Conservation (phyloP, 345 rosid genomes). For the Arabidopsis thaliana region DNA sequence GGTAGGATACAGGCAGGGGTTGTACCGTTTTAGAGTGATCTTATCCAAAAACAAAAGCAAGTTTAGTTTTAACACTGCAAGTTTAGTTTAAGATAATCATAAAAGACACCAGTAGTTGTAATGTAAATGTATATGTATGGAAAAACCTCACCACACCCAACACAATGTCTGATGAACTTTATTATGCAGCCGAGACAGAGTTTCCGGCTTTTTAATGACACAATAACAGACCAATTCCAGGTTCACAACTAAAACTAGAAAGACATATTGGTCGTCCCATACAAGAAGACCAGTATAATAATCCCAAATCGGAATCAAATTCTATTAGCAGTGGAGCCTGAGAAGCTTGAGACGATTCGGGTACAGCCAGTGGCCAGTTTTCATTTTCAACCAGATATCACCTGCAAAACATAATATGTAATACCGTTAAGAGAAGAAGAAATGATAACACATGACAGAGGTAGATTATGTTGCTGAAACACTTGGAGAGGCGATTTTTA, state of each 20-base stretch:
- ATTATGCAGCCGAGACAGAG: neutral
- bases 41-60: neutral
- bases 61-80: neutral
- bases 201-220: neutral
- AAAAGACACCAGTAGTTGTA: neutral
- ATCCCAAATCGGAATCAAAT: constrained; percentile 8
- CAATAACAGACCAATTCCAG: neutral
- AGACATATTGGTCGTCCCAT: constrained; percentile 3
- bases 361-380: neutral
- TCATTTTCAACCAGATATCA: constrained; percentile 50
- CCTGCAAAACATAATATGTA: constrained; percentile 49
- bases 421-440: neutral
- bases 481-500: neutral
- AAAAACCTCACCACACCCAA: neutral
- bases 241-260: constrained; percentile 24
- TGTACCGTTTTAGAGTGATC: neutral
- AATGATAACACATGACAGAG: neutral
- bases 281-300: neutral
- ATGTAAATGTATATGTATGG: neutral
- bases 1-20: no score
- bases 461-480: neutral
- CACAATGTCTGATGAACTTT: neutral
- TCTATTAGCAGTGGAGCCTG: neutral
- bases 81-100: neutral
- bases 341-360: neutral